These are phyloP conservation scores for Pleurotus tuber-regium DNA, from an alignment of 768 basidiomycete species.

Conservation along the genomic window DNA sequence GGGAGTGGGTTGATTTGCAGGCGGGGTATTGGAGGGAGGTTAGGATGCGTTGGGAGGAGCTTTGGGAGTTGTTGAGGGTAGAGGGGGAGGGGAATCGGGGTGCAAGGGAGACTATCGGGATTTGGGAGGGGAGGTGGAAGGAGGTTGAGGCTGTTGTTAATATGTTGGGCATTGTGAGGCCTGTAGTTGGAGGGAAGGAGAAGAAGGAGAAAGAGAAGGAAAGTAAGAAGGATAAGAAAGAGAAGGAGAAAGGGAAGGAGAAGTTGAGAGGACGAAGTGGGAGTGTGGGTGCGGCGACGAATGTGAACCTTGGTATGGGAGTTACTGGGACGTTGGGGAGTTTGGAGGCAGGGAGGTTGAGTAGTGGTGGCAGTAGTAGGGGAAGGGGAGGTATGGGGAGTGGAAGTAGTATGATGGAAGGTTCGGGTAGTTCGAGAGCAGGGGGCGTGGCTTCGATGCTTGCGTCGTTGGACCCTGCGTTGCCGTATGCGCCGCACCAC, in stretches of 20 bases:
- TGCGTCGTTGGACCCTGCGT: constrained; percentile 25
- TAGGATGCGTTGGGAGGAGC: constrained; percentile 65
- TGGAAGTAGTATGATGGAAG: neutral
- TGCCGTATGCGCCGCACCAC: constrained; percentile 10
- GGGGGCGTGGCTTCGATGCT: constrained; percentile 19
- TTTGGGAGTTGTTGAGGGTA: constrained; percentile 82
- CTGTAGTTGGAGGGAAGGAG: constrained; percentile 9
- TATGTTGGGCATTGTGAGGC: constrained; percentile 31
- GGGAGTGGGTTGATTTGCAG: constrained; percentile 56
- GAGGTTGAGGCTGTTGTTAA: constrained; percentile 56
- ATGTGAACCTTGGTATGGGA: neutral
- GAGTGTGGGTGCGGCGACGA: neutral
- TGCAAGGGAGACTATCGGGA: constrained; percentile 63
- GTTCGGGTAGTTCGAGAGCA: neutral
- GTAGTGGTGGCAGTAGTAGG: neutral
- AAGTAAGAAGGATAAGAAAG: constrained; percentile 16
- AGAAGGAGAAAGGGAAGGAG: constrained; percentile 18
- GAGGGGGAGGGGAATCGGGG: constrained; percentile 70
- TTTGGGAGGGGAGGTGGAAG: constrained; percentile 69
- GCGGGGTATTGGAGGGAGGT: constrained; percentile 58
- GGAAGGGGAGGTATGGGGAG: neutral
- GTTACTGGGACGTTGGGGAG: constrained; percentile 4
- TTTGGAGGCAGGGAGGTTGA: neutral
- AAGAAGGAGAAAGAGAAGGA: constrained; percentile 6
- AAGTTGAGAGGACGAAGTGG: constrained; percentile 15